Conservation (phyloP, 176 grass and related monocot species). For the Oryza officinalis region DNA sequence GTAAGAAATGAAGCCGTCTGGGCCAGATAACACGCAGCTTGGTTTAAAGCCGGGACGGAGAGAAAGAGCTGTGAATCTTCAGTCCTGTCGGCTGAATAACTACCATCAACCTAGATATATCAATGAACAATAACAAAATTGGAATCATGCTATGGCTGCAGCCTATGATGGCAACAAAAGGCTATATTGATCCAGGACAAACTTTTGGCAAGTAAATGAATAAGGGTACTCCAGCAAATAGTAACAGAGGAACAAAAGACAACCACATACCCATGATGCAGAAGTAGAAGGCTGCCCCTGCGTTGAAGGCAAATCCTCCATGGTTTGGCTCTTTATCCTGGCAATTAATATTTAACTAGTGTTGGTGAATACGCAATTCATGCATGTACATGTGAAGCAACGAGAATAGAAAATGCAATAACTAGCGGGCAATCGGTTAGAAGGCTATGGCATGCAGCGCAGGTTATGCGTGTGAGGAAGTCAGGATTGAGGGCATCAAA, state of each 20-base stretch:
- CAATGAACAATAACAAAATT: neutral
- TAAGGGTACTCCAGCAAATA: neutral
- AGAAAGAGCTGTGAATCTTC: slow-evolving; percentile 61
- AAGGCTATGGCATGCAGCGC: neutral
- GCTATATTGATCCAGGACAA: neutral
- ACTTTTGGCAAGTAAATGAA: neutral
- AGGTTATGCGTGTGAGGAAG: too few species aligned
- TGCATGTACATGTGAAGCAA: neutral
- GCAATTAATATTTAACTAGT: neutral
- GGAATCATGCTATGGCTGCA: neutral
- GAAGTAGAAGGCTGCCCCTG: slow-evolving; percentile 21
- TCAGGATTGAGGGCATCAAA: too few species aligned
- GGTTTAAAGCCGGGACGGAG: slow-evolving; percentile 58
- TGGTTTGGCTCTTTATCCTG: neutral
- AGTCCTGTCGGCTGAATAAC: slow-evolving; percentile 41
- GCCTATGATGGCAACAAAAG: neutral
- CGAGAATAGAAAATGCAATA: neutral
- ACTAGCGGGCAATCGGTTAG: neutral
- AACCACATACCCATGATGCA: slow-evolving; percentile 1
- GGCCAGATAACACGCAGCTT: slow-evolving; percentile 72
- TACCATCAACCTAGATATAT: slow-evolving; percentile 58
- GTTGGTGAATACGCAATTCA: neutral
- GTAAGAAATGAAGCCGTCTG: slow-evolving; percentile 85
- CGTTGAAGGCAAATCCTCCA: neutral
- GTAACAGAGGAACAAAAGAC: neutral